Conservation (phyloP, 345 rosid genomes). For the Raphanus sativus region DNA sequence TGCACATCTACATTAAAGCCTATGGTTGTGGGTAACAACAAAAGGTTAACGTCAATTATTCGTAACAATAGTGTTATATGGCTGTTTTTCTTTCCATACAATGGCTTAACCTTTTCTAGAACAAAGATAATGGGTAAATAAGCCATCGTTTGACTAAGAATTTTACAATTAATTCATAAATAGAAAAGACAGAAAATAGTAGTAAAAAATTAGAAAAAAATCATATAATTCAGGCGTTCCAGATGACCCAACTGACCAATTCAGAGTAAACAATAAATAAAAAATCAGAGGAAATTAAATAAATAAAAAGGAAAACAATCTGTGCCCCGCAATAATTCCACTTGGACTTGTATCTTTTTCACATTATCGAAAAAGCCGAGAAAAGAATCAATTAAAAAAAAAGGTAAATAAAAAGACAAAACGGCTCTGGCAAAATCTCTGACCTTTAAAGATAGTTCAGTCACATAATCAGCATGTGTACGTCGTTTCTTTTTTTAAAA, state of each 20-base stretch:
- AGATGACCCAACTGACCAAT: slow-evolving; percentile 63
- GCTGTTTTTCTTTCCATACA: slow-evolving; percentile 5
- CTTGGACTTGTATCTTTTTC: slow-evolving; percentile 42
- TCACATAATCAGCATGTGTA: slow-evolving; percentile 91
- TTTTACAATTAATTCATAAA: slow-evolving; percentile 12
- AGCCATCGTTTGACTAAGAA: slow-evolving; percentile 32
- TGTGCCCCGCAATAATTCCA: slow-evolving; percentile 32
- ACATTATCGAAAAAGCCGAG: slow-evolving; percentile 30
- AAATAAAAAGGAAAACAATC: background rate
- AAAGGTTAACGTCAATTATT: slow-evolving; percentile 16
- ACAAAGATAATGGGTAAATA: slow-evolving; percentile 22
- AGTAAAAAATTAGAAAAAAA: slow-evolving; percentile 17
- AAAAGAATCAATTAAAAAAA: background rate
- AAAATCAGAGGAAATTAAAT: slow-evolving; percentile 14
- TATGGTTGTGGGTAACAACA: slow-evolving; percentile 32
- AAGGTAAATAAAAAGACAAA: slow-evolving; percentile 40
- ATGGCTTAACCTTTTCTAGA: slow-evolving; percentile 20
- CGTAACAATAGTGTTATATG: slow-evolving; percentile 16
- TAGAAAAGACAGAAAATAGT: slow-evolving; percentile 17
- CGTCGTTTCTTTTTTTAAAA: slow-evolving; percentile 51
- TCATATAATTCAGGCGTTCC: slow-evolving; percentile 65
- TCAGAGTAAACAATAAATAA: slow-evolving; percentile 42
- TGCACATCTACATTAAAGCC: slow-evolving; percentile 27
- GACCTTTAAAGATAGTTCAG: slow-evolving; percentile 72
- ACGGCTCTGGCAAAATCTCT: slow-evolving; percentile 64